Evolutionary conservation across 2,329 filamentous ascomycete genomes (phyloP).

Genomic region (Fusarium pseudocircinatum): DNA sequence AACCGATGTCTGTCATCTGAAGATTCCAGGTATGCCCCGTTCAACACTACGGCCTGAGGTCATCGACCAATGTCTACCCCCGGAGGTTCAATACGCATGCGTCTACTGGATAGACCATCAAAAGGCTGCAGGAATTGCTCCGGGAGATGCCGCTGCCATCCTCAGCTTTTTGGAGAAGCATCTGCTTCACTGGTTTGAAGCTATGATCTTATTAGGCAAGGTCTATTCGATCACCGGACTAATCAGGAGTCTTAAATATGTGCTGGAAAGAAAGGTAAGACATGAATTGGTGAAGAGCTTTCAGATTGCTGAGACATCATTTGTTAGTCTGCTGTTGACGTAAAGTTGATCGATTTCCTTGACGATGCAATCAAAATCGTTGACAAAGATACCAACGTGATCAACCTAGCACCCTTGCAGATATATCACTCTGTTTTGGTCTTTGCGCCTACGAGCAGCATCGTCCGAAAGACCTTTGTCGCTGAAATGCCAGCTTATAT

Average conservation of each 20-base stretch:
- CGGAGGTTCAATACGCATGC: background rate
- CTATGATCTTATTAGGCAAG: fast-evolving
- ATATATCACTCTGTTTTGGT: background rate
- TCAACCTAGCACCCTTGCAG: background rate
- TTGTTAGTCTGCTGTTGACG: background rate
- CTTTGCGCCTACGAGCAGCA: background rate
- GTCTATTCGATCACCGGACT: background rate
- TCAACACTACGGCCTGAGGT: background rate
- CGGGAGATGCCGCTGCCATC: fast-evolving
- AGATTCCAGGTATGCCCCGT: background rate
- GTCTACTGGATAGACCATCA: background rate
- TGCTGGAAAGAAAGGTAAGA: background rate
- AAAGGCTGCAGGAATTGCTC: fast-evolving
- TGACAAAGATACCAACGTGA: fast-evolving
- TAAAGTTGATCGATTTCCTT: background rate
- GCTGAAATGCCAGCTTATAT: fast-evolving
- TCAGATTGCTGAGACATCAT: background rate
- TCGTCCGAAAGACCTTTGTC: background rate
- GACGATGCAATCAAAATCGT: background rate
- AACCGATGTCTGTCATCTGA: background rate
- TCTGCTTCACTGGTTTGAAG: background rate
- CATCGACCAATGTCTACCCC: background rate
- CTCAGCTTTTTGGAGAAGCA: background rate
- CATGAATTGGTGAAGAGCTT: too few species aligned
- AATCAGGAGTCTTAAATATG: background rate